phyloP scores from a whole-genome alignment of 257 asterid genomes.

The Primulina eburnea region DNA sequence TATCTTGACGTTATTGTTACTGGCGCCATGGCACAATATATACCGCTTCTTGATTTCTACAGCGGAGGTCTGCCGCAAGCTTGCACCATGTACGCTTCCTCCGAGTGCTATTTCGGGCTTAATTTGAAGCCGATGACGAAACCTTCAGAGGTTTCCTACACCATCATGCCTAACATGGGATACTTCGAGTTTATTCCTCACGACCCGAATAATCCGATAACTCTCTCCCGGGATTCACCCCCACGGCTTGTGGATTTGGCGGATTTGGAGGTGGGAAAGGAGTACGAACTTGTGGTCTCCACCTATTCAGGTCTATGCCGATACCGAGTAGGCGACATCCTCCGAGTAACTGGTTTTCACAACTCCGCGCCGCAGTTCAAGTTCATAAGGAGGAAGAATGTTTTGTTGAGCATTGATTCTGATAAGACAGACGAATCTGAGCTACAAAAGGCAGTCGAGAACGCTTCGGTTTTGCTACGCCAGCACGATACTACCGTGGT shows the following conservation, averaged over 20 bases:
- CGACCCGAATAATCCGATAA: constrained; percentile 19
- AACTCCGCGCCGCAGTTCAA: constrained; percentile 75
- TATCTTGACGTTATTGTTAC: constrained; percentile 35
- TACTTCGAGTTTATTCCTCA: no score
- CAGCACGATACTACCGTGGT: constrained; percentile 40
- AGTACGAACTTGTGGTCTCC: constrained; percentile 73
- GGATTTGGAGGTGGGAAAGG: constrained; percentile 60
- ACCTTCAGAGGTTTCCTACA: no score
- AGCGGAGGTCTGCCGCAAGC: constrained; percentile 38
- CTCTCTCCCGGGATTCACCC: constrained; percentile 34
- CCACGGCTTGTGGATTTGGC: constrained; percentile 58
- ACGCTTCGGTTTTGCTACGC: constrained; percentile 37
- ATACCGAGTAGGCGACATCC: constrained; percentile 81
- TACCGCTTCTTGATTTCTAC: constrained; percentile 39
- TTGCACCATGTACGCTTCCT: constrained; percentile 46
- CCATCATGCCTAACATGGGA: no score
- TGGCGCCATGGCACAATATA: constrained; percentile 38
- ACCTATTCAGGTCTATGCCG: constrained; percentile 73
- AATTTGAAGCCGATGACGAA: constrained; percentile 18
- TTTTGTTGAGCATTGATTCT: constrained; percentile 60
- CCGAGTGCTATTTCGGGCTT: constrained; percentile 47
- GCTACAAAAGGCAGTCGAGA: constrained; percentile 59
- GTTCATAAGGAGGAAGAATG: constrained; percentile 66
- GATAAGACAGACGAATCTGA: constrained; percentile 78
- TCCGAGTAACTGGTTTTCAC: constrained; percentile 59